phyloP scores from a whole-genome alignment of 2,329 filamentous ascomycete genomes.

The Blastomyces gilchristii region DNA sequence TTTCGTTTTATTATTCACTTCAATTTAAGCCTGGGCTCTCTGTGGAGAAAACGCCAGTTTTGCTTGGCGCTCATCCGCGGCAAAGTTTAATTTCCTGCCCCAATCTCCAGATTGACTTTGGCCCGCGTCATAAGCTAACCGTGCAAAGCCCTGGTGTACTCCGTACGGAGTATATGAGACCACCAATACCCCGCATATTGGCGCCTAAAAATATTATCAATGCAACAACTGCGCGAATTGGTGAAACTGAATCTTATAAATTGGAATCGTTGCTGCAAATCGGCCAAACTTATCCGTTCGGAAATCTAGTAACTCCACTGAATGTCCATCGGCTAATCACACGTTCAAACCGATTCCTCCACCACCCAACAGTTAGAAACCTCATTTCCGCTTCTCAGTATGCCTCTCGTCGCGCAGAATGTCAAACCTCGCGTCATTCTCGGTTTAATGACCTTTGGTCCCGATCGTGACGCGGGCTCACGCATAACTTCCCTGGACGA shows the following conservation, averaged over 20 bases:
- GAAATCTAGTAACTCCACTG: background rate
- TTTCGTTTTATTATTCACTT: background rate
- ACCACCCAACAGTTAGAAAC: background rate
- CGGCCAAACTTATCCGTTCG: background rate
- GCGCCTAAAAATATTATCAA: background rate
- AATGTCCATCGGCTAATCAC: background rate
- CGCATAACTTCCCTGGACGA: slow-evolving; percentile 62
- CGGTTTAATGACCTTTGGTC: slow-evolving; percentile 76
- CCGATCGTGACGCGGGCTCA: slow-evolving; percentile 52
- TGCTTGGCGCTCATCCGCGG: background rate
- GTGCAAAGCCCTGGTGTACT: background rate
- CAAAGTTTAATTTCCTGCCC: background rate
- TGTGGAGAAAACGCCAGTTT: background rate
- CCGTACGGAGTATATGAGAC: background rate
- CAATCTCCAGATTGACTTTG: background rate
- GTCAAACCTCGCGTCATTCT: slow-evolving; percentile 62
- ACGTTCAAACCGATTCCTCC: background rate
- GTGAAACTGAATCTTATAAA: too few relatives aligned
- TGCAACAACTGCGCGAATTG: background rate
- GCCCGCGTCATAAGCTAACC: background rate
- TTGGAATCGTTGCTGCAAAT: background rate
- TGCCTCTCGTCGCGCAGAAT: slow-evolving; percentile 32
- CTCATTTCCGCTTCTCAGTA: slow-evolving; percentile 13
- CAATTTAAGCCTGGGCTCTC: background rate
- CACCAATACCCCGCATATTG: background rate